Conservation (phyloP, 352 stramenopile genomes). For the Pythium scleroteichum region DNA sequence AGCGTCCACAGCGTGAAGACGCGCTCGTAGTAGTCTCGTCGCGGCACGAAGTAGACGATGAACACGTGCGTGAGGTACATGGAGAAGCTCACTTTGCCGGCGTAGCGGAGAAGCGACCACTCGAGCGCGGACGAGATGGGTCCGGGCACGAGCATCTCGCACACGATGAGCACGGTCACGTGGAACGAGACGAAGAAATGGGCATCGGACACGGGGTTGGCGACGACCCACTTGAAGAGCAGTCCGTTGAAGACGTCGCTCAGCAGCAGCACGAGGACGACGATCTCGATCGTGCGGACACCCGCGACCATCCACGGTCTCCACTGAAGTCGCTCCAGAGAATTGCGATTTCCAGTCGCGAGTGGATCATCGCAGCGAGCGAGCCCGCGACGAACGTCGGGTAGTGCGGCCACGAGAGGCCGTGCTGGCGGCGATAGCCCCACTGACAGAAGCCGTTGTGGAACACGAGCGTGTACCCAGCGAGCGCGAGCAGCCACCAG, state of each 20-base stretch:
- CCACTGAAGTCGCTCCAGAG: conserved; percentile 33
- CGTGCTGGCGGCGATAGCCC: neutral
- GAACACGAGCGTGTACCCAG: neutral
- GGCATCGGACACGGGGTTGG: conserved; percentile 17
- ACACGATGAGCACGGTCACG: conserved; percentile 34
- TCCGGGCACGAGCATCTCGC: conserved; percentile 42
- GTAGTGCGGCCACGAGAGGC: conserved; percentile 27
- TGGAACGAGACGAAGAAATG: conserved; percentile 33
- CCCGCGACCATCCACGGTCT: conserved; percentile 19
- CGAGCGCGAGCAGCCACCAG: conserved; percentile 9
- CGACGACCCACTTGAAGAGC: conserved; percentile 42
- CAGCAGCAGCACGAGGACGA: conserved; percentile 27
- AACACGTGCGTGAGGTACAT: conserved; percentile 53
- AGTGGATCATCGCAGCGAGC: conserved; percentile 40
- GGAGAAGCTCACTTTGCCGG: conserved; percentile 49
- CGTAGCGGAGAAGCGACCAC: conserved; percentile 43
- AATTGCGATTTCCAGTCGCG: conserved; percentile 31
- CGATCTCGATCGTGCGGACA: conserved; percentile 27
- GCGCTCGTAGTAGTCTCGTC: conserved; percentile 37
- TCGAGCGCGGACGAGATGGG: conserved; percentile 38
- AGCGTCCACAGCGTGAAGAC: conserved; percentile 36
- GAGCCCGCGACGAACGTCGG: conserved; percentile 47
- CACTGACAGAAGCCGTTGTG: neutral
- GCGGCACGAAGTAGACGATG: conserved; percentile 34
- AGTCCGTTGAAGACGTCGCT: conserved; percentile 39